A percentile compares a stretch with the other conserved stretches of the same genome.
Conservation (phyloP, 176 grass and related monocot genomes). For the Oryza punctata region DNA sequence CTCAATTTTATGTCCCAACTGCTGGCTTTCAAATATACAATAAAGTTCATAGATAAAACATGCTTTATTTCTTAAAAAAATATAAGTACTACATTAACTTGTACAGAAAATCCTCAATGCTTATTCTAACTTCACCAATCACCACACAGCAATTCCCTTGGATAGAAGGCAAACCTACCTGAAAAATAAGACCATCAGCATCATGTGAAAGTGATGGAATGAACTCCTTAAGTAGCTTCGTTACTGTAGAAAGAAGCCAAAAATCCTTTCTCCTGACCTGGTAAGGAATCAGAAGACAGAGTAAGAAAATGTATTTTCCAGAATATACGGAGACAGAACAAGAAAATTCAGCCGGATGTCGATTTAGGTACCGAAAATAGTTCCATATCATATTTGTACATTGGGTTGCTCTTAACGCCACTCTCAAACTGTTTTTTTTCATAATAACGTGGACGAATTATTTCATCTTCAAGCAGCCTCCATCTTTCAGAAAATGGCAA, state of each 20-base stretch:
- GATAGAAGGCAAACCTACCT: constrained; percentile 54
- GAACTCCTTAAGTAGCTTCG: constrained; percentile 75
- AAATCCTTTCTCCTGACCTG: constrained; percentile 98
- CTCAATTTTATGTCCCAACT: background rate
- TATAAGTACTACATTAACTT: background rate
- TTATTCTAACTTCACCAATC: constrained; percentile 17
- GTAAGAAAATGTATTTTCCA: constrained; percentile 14
- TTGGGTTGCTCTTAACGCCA: constrained; percentile 69
- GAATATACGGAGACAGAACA: constrained; percentile 24
- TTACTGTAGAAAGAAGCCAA: constrained; percentile 90
- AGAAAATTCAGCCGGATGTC: constrained; percentile 9
- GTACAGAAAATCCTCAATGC: background rate
- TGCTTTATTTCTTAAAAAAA: background rate
- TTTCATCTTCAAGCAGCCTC: constrained; percentile 96
- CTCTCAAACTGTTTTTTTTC: constrained; percentile 84
- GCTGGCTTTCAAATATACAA: constrained; percentile 24
- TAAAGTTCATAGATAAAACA: background rate
- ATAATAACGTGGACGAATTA: constrained; percentile 67
- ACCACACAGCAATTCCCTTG: background rate
- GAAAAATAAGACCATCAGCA: constrained; percentile 99
- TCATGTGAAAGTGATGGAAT: constrained; percentile 92
- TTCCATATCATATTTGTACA: constrained; percentile 99
- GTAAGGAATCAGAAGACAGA: constrained; percentile 5
- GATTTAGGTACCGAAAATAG: constrained; percentile 72
- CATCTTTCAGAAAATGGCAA: constrained; percentile 95